Evolutionary conservation across 2,329 filamentous ascomycete genomes (phyloP).

Genomic region (Orbilia oligospora): DNA sequence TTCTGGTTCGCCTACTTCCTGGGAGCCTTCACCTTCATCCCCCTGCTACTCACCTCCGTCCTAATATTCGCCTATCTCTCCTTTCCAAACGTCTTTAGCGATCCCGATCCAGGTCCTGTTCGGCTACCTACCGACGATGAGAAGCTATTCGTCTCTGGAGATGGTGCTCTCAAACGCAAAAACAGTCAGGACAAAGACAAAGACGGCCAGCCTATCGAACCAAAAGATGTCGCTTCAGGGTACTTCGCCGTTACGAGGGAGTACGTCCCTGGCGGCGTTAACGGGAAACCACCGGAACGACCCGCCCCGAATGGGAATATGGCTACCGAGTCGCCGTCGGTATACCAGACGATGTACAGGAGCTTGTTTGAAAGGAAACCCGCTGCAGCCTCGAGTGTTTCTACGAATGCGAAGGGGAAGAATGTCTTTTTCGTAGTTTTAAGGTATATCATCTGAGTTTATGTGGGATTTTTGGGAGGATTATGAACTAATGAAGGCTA

Average conservation of each 20-base stretch:
- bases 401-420: slow-evolving; percentile 74
- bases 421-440: slow-evolving; percentile 96
- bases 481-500: slow-evolving; percentile 44
- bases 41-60: slow-evolving; percentile 76
- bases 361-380: slow-evolving; percentile 91
- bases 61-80: slow-evolving; percentile 79
- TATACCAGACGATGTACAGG: slow-evolving; percentile 82
- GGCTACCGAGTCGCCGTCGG: slow-evolving; percentile 81
- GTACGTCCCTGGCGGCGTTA: slow-evolving; percentile 90
- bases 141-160: slow-evolving; percentile 74
- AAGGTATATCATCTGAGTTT: slow-evolving; percentile 72
- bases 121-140: slow-evolving; percentile 75
- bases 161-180: slow-evolving; percentile 71
- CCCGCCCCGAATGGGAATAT: slow-evolving; percentile 82
- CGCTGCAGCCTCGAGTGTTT: slow-evolving; percentile 60
- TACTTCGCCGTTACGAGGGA: slow-evolving; percentile 97
- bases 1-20: slow-evolving; percentile 84
- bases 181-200: slow-evolving; percentile 65
- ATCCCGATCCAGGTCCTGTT: slow-evolving; percentile 65
- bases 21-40: slow-evolving; percentile 89
- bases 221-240: slow-evolving; percentile 81
- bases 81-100: slow-evolving; percentile 71
- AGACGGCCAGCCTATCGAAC: slow-evolving; percentile 9
- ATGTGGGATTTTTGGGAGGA: slow-evolving; percentile 2
- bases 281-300: slow-evolving; percentile 91